These are phyloP conservation scores for Gypsophila paniculata DNA, from an alignment of 179 eudicot genomes.

Conservation along the genomic window DNA sequence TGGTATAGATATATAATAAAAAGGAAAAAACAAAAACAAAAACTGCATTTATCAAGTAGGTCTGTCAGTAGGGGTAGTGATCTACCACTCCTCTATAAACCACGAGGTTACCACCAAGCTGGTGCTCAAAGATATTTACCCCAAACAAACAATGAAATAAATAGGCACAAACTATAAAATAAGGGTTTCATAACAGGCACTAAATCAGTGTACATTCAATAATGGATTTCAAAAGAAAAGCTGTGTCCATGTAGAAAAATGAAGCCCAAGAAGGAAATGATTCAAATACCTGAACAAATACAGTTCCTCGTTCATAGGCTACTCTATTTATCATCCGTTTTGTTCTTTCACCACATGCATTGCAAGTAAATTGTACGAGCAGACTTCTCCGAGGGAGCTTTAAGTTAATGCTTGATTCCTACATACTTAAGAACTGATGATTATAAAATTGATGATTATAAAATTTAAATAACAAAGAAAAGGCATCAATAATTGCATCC, in stretches of 20 bases:
- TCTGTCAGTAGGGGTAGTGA: not conserved
- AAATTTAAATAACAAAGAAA: not conserved
- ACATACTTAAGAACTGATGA: constrained; percentile 8
- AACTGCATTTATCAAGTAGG: not conserved
- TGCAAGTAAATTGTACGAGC: constrained; percentile 69
- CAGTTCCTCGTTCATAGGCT: constrained; percentile 93
- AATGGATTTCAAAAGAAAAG: not conserved
- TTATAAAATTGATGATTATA: not conserved
- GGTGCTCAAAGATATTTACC: not conserved
- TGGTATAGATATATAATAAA: not conserved
- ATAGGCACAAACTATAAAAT: not conserved
- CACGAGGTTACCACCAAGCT: not conserved
- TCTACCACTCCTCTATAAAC: not conserved
- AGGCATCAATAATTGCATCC: not conserved
- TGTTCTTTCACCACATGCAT: constrained; percentile 76
- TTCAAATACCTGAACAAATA: constrained; percentile 73
- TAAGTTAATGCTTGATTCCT: constrained; percentile 37
- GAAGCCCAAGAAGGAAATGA: not conserved
- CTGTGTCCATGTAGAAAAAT: not conserved
- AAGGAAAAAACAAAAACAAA: not conserved
- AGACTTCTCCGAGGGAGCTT: constrained; percentile 48
- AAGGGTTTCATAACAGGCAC: not conserved
- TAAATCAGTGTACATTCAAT: not conserved
- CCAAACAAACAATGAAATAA: not conserved
- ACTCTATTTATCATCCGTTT: constrained; percentile 65